These are phyloP conservation scores for Actinomortierella ambigua DNA, from an alignment of 371 early-diverging fungal species.

Conservation along the genomic window DNA sequence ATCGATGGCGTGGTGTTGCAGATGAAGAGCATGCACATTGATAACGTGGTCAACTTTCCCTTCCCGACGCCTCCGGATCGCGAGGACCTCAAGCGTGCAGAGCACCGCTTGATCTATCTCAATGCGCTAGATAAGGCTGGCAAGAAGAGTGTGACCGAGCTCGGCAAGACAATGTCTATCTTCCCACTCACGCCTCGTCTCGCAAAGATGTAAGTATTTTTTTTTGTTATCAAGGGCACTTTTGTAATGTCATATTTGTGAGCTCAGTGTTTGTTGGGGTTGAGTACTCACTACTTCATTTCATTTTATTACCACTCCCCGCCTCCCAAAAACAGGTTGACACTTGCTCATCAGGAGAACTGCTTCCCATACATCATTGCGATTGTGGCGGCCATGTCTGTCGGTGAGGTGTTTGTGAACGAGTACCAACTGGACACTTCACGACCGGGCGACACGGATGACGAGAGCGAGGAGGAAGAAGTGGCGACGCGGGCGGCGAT, in stretches of 20 bases:
- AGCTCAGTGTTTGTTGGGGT: neutral
- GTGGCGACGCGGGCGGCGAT: constrained; percentile 16
- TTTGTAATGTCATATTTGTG: neutral
- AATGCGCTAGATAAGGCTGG: constrained; percentile 72
- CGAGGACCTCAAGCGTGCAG: constrained; percentile 69
- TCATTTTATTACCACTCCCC: too few species aligned
- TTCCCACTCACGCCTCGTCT: constrained; percentile 96
- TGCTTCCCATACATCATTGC: constrained; percentile 89
- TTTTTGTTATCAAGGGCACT: constrained; percentile 7
- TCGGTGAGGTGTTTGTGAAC: constrained; percentile 90
- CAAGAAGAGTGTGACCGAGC: constrained; percentile 76
- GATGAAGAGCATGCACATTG: constrained; percentile 96
- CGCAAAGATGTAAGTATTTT: constrained; percentile 81
- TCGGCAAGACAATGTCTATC: constrained; percentile 88
- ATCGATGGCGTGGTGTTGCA: constrained; percentile 94
- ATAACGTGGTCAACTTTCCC: constrained; percentile 95
- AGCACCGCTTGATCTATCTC: constrained; percentile 72
- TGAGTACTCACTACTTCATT: neutral
- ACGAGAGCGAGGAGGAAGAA: constrained; percentile 49
- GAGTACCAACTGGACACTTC: constrained; percentile 63
- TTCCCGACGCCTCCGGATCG: constrained; percentile 88
- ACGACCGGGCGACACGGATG: constrained; percentile 50
- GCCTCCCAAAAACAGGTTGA: constrained; percentile 69
- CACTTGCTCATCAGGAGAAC: constrained; percentile 82
- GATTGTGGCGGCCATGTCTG: constrained; percentile 88